Conservation (phyloP, 2,329 filamentous ascomycete species). For the Aspergillus pseudoterreus region DNA sequence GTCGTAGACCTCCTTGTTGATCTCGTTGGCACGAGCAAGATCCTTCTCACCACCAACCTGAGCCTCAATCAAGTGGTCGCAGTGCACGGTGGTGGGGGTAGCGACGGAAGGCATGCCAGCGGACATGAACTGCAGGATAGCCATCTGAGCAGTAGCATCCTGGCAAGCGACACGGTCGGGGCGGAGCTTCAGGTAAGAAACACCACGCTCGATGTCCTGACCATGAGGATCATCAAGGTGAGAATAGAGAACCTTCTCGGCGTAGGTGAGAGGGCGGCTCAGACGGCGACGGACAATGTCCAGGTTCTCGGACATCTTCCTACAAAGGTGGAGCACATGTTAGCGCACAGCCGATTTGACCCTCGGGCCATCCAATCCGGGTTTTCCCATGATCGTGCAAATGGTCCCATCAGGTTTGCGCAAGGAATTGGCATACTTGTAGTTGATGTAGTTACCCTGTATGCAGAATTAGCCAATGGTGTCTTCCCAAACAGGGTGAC, state of each 20-base stretch:
- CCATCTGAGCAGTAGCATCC: conserved; percentile 99
- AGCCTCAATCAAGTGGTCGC: conserved; percentile 98
- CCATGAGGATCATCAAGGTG: conserved; percentile 95
- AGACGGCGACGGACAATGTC: conserved; percentile 82
- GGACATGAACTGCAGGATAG: conserved; percentile 99
- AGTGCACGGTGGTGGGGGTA: conserved; percentile 94
- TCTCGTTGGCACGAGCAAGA: conserved; percentile 80
- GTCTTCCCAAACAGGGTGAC: conserved; percentile 5
- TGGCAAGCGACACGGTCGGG: conserved; percentile 98
- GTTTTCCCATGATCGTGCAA: not conserved
- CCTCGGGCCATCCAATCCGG: not conserved
- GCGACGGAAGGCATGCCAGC: conserved; percentile 94
- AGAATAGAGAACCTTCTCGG: conserved; percentile 99
- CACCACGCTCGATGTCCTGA: conserved; percentile 93
- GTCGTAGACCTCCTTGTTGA: conserved; percentile 99
- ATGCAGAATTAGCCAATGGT: conserved; percentile 23
- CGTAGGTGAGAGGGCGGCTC: conserved; percentile 88
- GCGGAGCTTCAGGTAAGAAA: conserved; percentile 92
- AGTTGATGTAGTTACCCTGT: conserved; percentile 91
- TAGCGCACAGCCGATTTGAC: conserved; percentile 10
- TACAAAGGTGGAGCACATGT: conserved; percentile 36
- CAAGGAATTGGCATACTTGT: conserved; percentile 51
- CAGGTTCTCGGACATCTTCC: conserved; percentile 99
- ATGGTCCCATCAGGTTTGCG: not conserved
- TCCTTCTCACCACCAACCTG: conserved; percentile 92